Evolutionary conservation across 345 rosid genomes (phyloP).

Genomic region (Eucalyptus victrix): DNA sequence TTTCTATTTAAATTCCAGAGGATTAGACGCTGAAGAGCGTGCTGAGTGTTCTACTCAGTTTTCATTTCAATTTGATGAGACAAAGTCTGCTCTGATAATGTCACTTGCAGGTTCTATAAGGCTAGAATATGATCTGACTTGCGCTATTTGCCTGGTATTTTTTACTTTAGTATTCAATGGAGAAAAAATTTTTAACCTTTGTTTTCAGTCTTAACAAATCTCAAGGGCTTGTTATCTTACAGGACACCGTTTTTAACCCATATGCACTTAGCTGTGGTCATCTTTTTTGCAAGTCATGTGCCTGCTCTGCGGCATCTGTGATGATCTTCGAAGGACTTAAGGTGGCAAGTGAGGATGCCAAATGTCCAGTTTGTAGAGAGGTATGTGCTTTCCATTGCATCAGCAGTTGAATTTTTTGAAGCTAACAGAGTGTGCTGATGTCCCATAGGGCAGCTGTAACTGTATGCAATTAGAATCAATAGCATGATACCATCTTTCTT

Average conservation of each 20-base stretch:
- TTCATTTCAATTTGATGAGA: slow-evolving; percentile 40
- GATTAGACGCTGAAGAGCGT: slow-evolving; percentile 27
- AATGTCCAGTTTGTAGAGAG: slow-evolving; percentile 96
- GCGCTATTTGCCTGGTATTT: slow-evolving; percentile 80
- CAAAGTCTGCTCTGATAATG: slow-evolving; percentile 45
- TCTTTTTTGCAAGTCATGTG: slow-evolving; percentile 84
- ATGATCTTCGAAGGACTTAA: slow-evolving; percentile 63
- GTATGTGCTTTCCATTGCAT: slow-evolving; percentile 11
- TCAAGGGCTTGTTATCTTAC: background rate
- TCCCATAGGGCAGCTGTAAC: background rate
- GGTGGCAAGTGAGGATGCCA: slow-evolving; percentile 41
- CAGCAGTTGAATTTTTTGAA: background rate
- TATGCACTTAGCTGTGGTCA: slow-evolving; percentile 87
- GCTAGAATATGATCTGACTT: slow-evolving; percentile 70
- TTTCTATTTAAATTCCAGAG: slow-evolving; percentile 56
- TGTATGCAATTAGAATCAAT: too few species aligned
- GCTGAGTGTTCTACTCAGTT: slow-evolving; percentile 35
- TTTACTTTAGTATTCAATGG: background rate
- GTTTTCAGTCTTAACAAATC: background rate
- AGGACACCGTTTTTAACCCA: slow-evolving; percentile 85
- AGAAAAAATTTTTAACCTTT: background rate
- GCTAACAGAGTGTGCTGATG: background rate
- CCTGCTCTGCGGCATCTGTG: slow-evolving; percentile 84
- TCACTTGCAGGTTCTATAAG: slow-evolving; percentile 44
- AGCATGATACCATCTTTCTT: background rate